Conservation (phyloP, 1,139 yeast genomes). For the Suhomyces ambrosiae region DNA sequence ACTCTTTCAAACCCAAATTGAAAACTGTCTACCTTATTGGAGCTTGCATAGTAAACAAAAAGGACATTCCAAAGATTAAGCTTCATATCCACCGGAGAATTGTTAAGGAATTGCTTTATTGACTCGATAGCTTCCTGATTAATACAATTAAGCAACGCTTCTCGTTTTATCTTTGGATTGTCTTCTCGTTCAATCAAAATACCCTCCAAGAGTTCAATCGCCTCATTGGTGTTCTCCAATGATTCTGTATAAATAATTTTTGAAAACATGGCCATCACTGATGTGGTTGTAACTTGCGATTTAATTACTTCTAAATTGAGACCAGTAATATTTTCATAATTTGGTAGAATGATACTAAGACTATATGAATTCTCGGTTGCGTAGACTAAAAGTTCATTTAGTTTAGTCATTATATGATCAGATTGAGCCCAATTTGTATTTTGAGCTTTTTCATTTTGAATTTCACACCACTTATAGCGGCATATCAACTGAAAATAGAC, state of each 20-base stretch:
- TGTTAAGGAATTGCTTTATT: constrained; percentile 58
- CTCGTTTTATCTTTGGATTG: constrained; percentile 2
- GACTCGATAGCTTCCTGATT: constrained; percentile 38
- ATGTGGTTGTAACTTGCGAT: constrained; percentile 65
- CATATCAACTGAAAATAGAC: constrained; percentile 11
- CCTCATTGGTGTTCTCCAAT: constrained; percentile 43
- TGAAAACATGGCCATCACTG: constrained; percentile 68
- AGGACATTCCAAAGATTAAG: constrained; percentile 78
- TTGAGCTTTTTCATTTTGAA: constrained; percentile 34
- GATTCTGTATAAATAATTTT: constrained; percentile 50
- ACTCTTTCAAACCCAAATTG: constrained; percentile 60
- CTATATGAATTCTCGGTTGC: constrained; percentile 11
- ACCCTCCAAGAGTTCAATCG: constrained; percentile 55
- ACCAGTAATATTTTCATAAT: constrained; percentile 61
- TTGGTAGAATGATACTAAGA: constrained; percentile 32
- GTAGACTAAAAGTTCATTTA: constrained; percentile 25
- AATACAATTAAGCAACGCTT: constrained; percentile 8
- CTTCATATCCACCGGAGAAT: constrained; percentile 67
- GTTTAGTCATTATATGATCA: constrained; percentile 26
- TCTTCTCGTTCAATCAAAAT: constrained; percentile 37
- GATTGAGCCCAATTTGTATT: constrained; percentile 36
- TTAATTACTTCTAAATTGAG: constrained; percentile 54
- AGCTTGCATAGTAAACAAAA: constrained; percentile 57
- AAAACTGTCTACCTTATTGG: constrained; percentile 41
- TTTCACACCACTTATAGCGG: constrained; percentile 40